A percentile compares a stretch with the other conserved stretches of the same genome.
Evolutionary conservation across 192 early-diverging fungal species (phyloP).

Genomic region (Chytriomyces confervae): DNA sequence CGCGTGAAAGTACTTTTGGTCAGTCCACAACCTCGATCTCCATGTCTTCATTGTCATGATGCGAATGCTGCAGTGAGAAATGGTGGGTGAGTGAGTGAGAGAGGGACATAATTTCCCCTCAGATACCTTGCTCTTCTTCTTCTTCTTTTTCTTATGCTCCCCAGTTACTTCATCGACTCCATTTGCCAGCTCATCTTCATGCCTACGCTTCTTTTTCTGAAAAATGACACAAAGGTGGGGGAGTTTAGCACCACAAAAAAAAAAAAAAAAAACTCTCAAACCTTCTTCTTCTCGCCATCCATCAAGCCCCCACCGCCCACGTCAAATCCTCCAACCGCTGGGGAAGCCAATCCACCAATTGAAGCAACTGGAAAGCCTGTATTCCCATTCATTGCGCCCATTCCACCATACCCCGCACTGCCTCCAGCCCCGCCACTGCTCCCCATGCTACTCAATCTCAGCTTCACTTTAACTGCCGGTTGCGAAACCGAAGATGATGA

Average conservation of each 20-base stretch:
- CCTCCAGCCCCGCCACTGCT: too few species aligned
- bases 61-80: not conserved
- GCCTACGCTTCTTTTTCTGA: conserved; percentile 18
- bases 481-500: too few species aligned
- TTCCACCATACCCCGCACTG: too few species aligned
- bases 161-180: conserved; percentile 9
- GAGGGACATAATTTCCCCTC: not conserved
- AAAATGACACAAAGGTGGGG: not conserved
- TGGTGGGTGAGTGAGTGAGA: not conserved
- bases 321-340: too few species aligned
- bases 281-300: conserved; percentile 21
- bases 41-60: conserved; percentile 7
- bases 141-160: conserved; percentile 24
- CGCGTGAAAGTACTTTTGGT: too few species aligned
- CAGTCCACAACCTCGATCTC: not conserved
- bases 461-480: too few species aligned
- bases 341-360: too few species aligned
- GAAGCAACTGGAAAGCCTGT: too few species aligned
- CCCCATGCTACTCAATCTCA: too few species aligned
- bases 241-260: not conserved
- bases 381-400: too few species aligned
- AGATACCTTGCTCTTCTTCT: conserved; percentile 4
- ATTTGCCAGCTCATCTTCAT: conserved; percentile 4
- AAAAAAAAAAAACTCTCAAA: not conserved
- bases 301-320: not conserved